phyloP scores from a whole-genome alignment of 2,329 filamentous ascomycete species.

The Emergomyces africanus region DNA sequence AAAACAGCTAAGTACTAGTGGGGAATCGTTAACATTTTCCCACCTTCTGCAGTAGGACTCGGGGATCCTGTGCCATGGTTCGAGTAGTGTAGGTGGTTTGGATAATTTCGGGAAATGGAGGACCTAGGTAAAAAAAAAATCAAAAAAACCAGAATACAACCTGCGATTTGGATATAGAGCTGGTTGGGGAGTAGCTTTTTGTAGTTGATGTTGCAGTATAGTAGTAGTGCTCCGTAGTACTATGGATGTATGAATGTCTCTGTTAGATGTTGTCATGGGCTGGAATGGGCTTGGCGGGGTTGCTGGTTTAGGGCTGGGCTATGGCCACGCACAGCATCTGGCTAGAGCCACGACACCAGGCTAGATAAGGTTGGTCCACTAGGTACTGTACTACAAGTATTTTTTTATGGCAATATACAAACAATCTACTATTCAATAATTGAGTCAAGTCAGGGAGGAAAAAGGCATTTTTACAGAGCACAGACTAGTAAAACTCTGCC shows the following conservation, averaged over 20 bases:
- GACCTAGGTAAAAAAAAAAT: neutral
- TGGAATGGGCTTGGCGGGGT: neutral
- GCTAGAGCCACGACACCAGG: neutral
- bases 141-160: neutral
- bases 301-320: too few species aligned
- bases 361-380: too few species aligned
- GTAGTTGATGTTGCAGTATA: neutral
- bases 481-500: neutral
- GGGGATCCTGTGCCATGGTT: constrained; percentile 56
- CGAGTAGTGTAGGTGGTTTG: neutral
- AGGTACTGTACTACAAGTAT: too few species aligned
- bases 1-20: constrained; percentile 12
- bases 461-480: neutral
- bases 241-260: too few species aligned
- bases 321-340: neutral
- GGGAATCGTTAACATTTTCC: constrained; percentile 9
- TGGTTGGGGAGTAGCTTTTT: neutral
- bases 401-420: too few species aligned
- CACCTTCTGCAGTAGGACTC: constrained; percentile 67
- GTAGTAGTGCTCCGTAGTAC: too few species aligned
- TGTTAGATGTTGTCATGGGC: neutral
- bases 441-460: neutral
- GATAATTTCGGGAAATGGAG: neutral
- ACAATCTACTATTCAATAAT: neutral
- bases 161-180: neutral